A percentile compares a stretch with the other conserved stretches of the same genome.
Evolutionary conservation across 2,329 filamentous ascomycete genomes (phyloP).

Genomic region (Sphaerulina vaccinii): DNA sequence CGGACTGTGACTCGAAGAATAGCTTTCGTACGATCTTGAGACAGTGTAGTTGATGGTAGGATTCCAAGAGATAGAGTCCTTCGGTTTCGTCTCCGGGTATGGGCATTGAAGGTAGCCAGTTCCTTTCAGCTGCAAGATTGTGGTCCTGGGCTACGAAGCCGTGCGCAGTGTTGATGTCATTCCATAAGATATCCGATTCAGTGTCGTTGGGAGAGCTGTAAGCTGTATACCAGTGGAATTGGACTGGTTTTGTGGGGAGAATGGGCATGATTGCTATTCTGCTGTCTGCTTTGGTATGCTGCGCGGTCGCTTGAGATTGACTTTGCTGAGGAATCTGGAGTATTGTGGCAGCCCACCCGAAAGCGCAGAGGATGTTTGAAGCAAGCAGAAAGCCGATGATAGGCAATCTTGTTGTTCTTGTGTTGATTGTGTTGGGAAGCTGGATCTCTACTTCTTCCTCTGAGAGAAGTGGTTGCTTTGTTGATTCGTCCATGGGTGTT

Average conservation of each 20-base stretch:
- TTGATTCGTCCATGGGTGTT: neutral
- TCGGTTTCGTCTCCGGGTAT: constrained; percentile 9
- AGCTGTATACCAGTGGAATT: constrained; percentile 18
- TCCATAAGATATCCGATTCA: constrained; percentile 14
- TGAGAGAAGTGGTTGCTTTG: neutral
- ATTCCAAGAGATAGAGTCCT: constrained; percentile 20
- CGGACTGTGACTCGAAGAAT: constrained; percentile 10
- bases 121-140: constrained; percentile 1
- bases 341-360: constrained; percentile 3
- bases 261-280: neutral
- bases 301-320: neutral
- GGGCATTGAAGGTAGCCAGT: constrained; percentile 17
- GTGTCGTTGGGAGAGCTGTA: constrained; percentile 18
- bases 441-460: neutral
- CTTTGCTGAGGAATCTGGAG: neutral
- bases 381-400: neutral
- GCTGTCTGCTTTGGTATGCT: neutral
- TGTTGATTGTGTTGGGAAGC: neutral
- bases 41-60: constrained; percentile 23
- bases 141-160: constrained; percentile 19
- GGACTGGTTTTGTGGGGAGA: constrained; percentile 7
- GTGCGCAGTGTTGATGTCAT: constrained; percentile 18
- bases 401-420: neutral
- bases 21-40: constrained; percentile 17
- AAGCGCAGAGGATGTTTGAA: constrained; percentile 6